Evolutionary conservation across 306 rosid species (phyloP).

Genomic region (Urtica urens): DNA sequence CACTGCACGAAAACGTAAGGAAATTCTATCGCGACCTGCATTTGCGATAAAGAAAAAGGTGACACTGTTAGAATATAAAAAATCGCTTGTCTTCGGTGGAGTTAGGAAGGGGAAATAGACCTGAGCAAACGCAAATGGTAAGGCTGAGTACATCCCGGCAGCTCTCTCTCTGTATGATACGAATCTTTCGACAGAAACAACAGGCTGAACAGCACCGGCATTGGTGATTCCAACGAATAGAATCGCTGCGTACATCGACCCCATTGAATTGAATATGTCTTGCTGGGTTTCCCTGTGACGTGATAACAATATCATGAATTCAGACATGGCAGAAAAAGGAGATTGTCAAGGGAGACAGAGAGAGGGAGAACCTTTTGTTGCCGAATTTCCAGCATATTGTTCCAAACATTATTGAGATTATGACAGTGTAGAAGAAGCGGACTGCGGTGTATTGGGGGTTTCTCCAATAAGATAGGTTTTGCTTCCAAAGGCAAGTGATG

Average conservation of each 20-base stretch:
- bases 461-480: conserved; percentile 91
- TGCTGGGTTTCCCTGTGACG: conserved; percentile 67
- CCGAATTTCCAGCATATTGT: conserved; percentile 97
- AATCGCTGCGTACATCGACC: conserved; percentile 82
- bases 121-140: conserved; percentile 96
- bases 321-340: background rate
- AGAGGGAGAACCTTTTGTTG: conserved; percentile 46
- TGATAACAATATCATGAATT: background rate
- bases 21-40: conserved; percentile 82
- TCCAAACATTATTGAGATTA: conserved; percentile 90
- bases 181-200: conserved; percentile 85
- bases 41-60: background rate
- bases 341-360: background rate
- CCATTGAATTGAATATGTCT: conserved; percentile 92
- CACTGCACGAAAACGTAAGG: conserved; percentile 89
- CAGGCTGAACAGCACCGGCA: conserved; percentile 92
- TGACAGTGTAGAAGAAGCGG: conserved; percentile 83
- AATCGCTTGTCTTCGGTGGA: background rate
- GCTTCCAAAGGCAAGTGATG: conserved; percentile 94
- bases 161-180: conserved; percentile 94
- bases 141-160: conserved; percentile 92
- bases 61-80: background rate
- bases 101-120: conserved; percentile 20
- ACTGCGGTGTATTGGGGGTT: conserved; percentile 95
- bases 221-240: conserved; percentile 86